Base-by-base conservation (phyloP, 768 basidiomycete species). In the Lactarius deliciosus region DNA sequence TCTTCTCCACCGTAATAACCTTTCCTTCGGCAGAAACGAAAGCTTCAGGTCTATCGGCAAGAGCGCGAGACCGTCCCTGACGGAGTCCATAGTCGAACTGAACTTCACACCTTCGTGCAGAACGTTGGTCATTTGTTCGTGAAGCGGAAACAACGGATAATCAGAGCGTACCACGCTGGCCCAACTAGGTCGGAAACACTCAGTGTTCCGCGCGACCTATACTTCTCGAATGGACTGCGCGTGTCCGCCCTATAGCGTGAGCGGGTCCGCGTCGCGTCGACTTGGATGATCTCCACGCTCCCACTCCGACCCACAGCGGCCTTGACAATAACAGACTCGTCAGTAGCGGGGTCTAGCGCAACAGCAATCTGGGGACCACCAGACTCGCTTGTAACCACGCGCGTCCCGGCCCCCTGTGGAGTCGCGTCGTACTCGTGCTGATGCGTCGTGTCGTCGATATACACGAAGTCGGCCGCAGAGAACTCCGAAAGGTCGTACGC, bases 71-170 rank as follows among this genome's bases (percentile, higher is more conserved):
- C 25, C 89, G 80, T 65, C 77, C 78, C 66, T 88, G 87, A 36
- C 84, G 83, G 47, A 92, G 78, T 3, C 89, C 84, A 72, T 92
- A 92, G 70, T 92, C 89, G 73, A 84, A 86, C 73, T 91, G 89
- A 7, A 91, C 82, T 72, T 91, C 91, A 72, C 91, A 92, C 91
- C 91, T 91, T 43, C n/a, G 3, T 8, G 22, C 9, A 20, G n/a
- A 40, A 25, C 20, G 57, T 15, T 1, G 34, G 13, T 40, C 54
- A 34, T 22, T 63, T 34, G 34, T 62, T 28, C 34, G 25, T 6
- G 7, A 43, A n/a, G 18, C 8, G 11, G 38, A 5, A 30, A 28
- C 9, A 22, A 16, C 28, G 6, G 22, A 20, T 5, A 28, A 45
- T 28, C n/a, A n/a, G 22, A 10, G 65, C 63, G 34, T 36, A 71